A percentile compares a stretch with the other conserved stretches of the same genome.
Conservation (phyloP, 2,329 filamentous ascomycete species). For the Colletotrichum coccodes region DNA sequence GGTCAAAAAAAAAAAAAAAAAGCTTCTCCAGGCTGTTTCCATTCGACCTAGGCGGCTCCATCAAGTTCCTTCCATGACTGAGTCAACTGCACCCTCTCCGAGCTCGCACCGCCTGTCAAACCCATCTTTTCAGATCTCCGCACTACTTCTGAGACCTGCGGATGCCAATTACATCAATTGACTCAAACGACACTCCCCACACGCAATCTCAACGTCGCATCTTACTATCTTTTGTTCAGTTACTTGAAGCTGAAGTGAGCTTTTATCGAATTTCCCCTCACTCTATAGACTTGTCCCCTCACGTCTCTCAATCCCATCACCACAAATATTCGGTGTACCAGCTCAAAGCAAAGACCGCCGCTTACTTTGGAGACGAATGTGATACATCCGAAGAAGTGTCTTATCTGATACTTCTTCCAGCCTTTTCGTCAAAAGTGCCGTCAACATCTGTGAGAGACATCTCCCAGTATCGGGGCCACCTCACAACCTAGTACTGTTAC, state of each 20-base stretch:
- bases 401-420: background rate
- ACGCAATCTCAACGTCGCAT: background rate
- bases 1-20: background rate
- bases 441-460: background rate
- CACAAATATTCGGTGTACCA: background rate
- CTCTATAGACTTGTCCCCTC: background rate
- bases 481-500: background rate
- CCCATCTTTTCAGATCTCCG: background rate
- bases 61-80: background rate
- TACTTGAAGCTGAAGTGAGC: slow-evolving; percentile 20
- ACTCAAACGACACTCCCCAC: background rate
- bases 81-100: background rate
- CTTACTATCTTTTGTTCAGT: background rate
- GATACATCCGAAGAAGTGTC: background rate
- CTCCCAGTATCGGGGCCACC: background rate
- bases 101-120: background rate
- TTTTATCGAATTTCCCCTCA: slow-evolving; percentile 17
- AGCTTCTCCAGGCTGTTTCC: background rate
- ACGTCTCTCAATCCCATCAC: background rate
- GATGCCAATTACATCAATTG: slow-evolving; percentile 13
- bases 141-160: background rate
- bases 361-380: background rate
- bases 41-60: background rate
- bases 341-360: background rate
- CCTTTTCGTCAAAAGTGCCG: background rate